Conservation (phyloP, 768 basidiomycete species). For the Calocybe cyanea region DNA sequence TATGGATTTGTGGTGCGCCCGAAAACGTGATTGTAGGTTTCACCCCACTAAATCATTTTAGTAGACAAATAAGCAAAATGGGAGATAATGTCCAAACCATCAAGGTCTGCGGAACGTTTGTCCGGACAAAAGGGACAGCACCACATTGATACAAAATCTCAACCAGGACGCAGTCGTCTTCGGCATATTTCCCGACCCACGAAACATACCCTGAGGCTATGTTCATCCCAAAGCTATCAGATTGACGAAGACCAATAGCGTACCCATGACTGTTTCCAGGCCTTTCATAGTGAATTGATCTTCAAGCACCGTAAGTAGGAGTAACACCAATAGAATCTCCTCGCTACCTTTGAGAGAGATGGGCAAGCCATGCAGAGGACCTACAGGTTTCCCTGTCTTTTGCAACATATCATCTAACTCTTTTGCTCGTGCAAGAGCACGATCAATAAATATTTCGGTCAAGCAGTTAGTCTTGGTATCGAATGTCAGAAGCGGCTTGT, state of each 20-base stretch:
- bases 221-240: too few species aligned
- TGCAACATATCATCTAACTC: constrained; percentile 45
- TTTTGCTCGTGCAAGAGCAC: constrained; percentile 42
- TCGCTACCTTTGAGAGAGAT: constrained; percentile 34
- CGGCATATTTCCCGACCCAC: constrained; percentile 45
- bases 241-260: too few species aligned
- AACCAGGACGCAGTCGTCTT: constrained; percentile 47
- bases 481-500: neutral
- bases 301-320: constrained; percentile 9
- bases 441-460: constrained; percentile 55
- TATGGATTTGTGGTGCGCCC: constrained; percentile 61
- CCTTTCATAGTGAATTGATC: constrained; percentile 61
- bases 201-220: constrained; percentile 43
- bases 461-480: constrained; percentile 43
- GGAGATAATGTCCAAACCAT: constrained; percentile 30
- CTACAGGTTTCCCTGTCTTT: constrained; percentile 44
- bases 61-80: constrained; percentile 8
- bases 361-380: constrained; percentile 50
- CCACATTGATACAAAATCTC: constrained; percentile 51
- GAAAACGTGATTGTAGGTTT: constrained; percentile 60
- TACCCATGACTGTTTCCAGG: constrained; percentile 43
- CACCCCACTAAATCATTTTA: constrained; percentile 35
- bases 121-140: constrained; percentile 56
- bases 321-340: neutral
- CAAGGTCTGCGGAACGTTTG: constrained; percentile 55